Evolutionary conservation across 495 filamentous ascomycete species (phyloP).

Genomic region (Podospora tetraspora): DNA sequence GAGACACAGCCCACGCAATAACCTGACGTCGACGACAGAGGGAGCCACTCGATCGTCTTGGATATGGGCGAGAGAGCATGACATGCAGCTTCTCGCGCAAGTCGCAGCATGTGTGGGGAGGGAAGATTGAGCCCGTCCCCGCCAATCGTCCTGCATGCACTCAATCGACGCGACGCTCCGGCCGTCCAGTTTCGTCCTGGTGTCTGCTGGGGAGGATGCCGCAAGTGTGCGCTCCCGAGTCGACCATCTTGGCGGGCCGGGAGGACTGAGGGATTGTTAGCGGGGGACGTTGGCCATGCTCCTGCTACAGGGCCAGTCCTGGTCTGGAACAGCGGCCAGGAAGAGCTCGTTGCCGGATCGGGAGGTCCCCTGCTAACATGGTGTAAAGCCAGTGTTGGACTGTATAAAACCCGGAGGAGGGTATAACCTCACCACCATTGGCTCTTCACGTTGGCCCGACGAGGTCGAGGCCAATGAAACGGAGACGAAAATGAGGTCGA

Average conservation of each 20-base stretch:
- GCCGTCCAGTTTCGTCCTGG: constrained; percentile 15
- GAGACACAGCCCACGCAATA: background rate
- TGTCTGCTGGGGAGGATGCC: constrained; percentile 16
- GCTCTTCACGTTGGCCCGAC: background rate
- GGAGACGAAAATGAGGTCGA: constrained; percentile 22
- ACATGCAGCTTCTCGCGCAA: constrained; percentile 28
- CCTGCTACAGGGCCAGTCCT: background rate
- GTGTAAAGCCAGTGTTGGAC: background rate
- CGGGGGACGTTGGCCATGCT: background rate
- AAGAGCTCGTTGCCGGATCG: background rate
- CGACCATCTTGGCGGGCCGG: constrained; percentile 1
- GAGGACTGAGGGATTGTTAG: background rate
- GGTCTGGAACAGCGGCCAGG: background rate
- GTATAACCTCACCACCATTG: constrained; percentile 29
- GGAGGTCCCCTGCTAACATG: background rate
- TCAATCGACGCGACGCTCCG: constrained; percentile 11
- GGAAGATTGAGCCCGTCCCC: background rate
- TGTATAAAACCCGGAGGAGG: constrained; percentile 22
- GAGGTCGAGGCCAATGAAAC: constrained; percentile 22
- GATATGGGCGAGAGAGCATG: constrained; percentile 24
- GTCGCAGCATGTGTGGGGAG: constrained; percentile 20
- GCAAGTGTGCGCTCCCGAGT: constrained; percentile 8
- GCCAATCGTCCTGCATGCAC: constrained; percentile 23
- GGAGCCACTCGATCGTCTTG: constrained; percentile 11
- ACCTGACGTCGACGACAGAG: background rate